Base-by-base conservation (phyloP, 257 asterid species). In the Capsicum chinense region DNA sequence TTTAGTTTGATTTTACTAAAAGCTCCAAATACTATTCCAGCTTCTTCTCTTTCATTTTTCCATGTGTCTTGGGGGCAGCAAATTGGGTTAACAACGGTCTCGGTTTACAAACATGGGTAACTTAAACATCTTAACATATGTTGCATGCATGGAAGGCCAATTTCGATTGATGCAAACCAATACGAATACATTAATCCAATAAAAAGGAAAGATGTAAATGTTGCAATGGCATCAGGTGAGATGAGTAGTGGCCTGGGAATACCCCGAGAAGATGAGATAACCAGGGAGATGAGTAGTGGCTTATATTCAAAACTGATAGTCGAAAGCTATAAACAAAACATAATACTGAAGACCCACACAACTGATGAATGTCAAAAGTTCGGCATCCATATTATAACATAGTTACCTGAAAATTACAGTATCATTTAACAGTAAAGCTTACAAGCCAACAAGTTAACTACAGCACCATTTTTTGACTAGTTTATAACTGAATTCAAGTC, bases 311-410 rank as follows among this genome's bases (percentile, higher is more conserved):
- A 74, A 74, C 62, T 74, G 81, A 74, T 21, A 74, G 81, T 74
- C 50, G 81, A 74, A 48, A 7, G 14, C 50, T 78, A 50, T 3
- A 54, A 26, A 26, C 9, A 54, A 76, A 13, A 78, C 64, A 54
- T 9, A 54, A 78, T 35, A 74, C 42, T 50, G 81, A 74, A 78
- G 64, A 54, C 21, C 5, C 82, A 15, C 82, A 78, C 16, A 78
- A 78, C 33, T 33, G 82, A 78, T 54, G 82, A 78, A 54, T 54
- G 82, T 78, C 82, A 54, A 33, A 78, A 78, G 82, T 33, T 7
- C 8, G 19, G 64, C 64, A 78, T 78, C 82, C 64, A 78, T 26
- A 54, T 54, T 56, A 78, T 52, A 78, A 52, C 48, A 76, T 26
- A 52, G 63, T 52, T 52, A 56, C 81, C 50, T 54, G 82, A 54